phyloP scores from a whole-genome alignment of 768 basidiomycete genomes.

The Tulasnella sp. region DNA sequence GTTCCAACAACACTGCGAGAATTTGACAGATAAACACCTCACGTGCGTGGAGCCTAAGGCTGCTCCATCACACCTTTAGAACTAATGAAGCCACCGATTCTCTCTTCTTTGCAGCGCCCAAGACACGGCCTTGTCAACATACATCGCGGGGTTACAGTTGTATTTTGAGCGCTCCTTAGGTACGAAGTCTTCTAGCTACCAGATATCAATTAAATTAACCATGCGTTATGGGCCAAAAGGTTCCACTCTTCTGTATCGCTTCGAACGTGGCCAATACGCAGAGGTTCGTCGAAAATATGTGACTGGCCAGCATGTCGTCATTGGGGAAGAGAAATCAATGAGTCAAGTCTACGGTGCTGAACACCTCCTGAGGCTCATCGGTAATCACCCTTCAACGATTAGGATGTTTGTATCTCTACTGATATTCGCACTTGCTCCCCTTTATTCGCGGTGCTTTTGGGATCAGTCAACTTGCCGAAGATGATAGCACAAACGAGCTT shows the following conservation, averaged over 20 bases:
- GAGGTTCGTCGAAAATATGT: slow-evolving; percentile 62
- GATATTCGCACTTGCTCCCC: not conserved
- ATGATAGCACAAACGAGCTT: slow-evolving; percentile 86
- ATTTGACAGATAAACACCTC: not conserved
- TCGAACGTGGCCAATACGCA: slow-evolving; percentile 89
- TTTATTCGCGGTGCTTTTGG: slow-evolving; percentile 12
- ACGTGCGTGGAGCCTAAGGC: not conserved
- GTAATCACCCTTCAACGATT: slow-evolving; percentile 37
- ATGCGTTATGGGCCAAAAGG: slow-evolving; percentile 28
- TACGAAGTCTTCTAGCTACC: not conserved
- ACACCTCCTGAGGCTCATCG: slow-evolving; percentile 83
- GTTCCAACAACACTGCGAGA: slow-evolving; percentile 48
- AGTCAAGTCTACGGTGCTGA: slow-evolving; percentile 89
- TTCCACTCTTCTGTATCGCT: slow-evolving; percentile 83
- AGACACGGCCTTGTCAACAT: slow-evolving; percentile 58
- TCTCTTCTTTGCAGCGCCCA: slow-evolving; percentile 42
- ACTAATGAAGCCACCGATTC: not conserved
- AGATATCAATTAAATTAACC: not conserved
- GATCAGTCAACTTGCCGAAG: slow-evolving; percentile 74
- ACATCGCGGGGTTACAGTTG: slow-evolving; percentile 71
- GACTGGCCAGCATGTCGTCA: slow-evolving; percentile 58
- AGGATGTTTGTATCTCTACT: not conserved
- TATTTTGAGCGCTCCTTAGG: slow-evolving; percentile 89
- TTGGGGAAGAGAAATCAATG: slow-evolving; percentile 72
- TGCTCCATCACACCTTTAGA: not conserved